Evolutionary conservation across 78 protist species (phyloP), one percentile per base, ranked within the genome.

Genomic region (Dictyostelium capitatum): DNA sequence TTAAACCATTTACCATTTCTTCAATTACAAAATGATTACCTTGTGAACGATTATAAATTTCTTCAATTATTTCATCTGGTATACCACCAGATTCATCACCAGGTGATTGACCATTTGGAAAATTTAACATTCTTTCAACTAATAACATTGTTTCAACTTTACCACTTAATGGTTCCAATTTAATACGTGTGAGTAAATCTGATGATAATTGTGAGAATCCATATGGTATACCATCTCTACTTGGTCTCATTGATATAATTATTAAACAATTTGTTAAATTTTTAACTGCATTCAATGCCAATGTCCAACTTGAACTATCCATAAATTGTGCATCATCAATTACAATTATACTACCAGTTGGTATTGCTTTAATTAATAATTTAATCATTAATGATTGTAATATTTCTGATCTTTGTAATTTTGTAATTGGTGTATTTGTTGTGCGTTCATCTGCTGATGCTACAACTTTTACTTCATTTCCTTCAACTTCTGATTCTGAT

Each of bases 321-420:
- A 93, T 93, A 65, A 51, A 77, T 14, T 93, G 96, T 3, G 96
- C 96, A 57, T 93, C 90, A 72, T 93, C 96, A 30, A 93, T 75
- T 2, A 85, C 80, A 15, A 93, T 84, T 15, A 81, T 62, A n/a
- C 90, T 48, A 11, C 62, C 79, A 15, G 85, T 28, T 50, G 92
- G 79, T 32, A 83, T 57, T 4, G 80, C 56, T 59, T 48, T 90
- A 37, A 67, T 73, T 1, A 90, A 51, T 12, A 90, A 7, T 67
- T 81, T 57, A 5, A 79, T n/a, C 89, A 90, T 81, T n/a, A 70
- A 12, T 77, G 62, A 79, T 32, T 90, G 95, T 48, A 54, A 57
- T 4, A 78, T 67, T 53, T 90, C 95, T 15, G 83, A 78, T 48
- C 95, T 43, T 62, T 90, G 91, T 64, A 72, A 74, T 1, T 83